Percentiles rank a stretch among this genome's conserved stretches.
Evolutionary conservation across 2,329 filamentous ascomycete genomes (phyloP).

Genomic region (Graphiopsis chlorocephala): DNA sequence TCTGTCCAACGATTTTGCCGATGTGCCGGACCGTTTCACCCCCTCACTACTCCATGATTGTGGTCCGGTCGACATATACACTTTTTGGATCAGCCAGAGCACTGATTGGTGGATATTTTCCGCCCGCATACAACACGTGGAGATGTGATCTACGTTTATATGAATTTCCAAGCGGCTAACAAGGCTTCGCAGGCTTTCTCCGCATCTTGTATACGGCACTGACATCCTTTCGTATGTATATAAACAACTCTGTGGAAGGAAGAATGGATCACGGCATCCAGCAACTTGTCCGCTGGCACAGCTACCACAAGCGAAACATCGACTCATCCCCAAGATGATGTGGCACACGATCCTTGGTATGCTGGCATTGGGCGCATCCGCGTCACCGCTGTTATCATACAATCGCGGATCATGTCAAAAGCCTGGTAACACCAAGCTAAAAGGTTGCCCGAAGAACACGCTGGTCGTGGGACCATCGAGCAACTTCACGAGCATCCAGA

Average conservation of each 20-base stretch:
- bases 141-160: not conserved
- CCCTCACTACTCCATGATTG: not conserved
- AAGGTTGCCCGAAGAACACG: slow-evolving; percentile 39
- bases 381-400: not conserved
- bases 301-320: not conserved
- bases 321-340: not conserved
- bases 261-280: not conserved
- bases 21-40: not conserved
- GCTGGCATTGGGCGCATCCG: not conserved
- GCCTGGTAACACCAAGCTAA: slow-evolving; percentile 36
- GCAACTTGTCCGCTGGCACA: not conserved
- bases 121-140: not conserved
- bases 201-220: not conserved
- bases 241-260: not conserved
- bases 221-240: not conserved
- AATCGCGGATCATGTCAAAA: slow-evolving; percentile 34
- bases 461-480: slow-evolving; percentile 29
- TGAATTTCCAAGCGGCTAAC: not conserved
- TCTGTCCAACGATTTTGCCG: not conserved
- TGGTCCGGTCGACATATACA: not conserved
- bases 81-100: not conserved
- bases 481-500: slow-evolving; percentile 43
- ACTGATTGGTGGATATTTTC: not conserved
- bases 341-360: not conserved
- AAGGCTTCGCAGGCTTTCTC: not conserved